phyloP scores from a whole-genome alignment of 495 filamentous ascomycete species.

The Annulohypoxylon stygium region DNA sequence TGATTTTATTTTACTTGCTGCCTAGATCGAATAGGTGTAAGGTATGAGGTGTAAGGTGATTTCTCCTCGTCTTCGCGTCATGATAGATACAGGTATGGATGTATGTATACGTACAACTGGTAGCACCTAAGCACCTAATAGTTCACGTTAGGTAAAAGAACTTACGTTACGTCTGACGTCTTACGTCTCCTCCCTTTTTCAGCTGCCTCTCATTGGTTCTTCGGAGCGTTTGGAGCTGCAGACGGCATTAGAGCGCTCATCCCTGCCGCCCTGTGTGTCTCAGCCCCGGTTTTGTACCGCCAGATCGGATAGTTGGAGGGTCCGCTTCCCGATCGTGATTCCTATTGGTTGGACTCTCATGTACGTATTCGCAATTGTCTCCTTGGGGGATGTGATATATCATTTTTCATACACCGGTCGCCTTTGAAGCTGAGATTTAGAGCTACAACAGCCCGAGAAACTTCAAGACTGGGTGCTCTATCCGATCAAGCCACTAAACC shows the following conservation, averaged over 20 bases:
- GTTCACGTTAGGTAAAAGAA: conserved; percentile 4
- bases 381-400: background rate
- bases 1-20: too few species aligned
- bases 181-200: conserved; percentile 16
- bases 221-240: conserved; percentile 11
- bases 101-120: background rate
- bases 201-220: conserved; percentile 30
- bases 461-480: background rate
- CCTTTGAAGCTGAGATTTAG: background rate
- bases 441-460: background rate
- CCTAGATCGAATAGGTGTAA: background rate
- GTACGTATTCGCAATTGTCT: background rate
- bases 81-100: conserved; percentile 17
- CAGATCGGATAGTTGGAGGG: conserved; percentile 33
- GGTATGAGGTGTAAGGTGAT: conserved; percentile 21
- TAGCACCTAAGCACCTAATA: too few species aligned
- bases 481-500: background rate
- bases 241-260: background rate
- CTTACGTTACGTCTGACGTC: conserved; percentile 11
- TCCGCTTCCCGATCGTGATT: conserved; percentile 27
- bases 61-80: conserved; percentile 46
- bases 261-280: conserved; percentile 18
- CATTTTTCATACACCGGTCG: background rate
- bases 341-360: conserved; percentile 19
- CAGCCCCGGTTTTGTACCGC: conserved; percentile 14